Conservation (phyloP, 371 early-diverging fungal species). For the Fennellomyces sp. region DNA sequence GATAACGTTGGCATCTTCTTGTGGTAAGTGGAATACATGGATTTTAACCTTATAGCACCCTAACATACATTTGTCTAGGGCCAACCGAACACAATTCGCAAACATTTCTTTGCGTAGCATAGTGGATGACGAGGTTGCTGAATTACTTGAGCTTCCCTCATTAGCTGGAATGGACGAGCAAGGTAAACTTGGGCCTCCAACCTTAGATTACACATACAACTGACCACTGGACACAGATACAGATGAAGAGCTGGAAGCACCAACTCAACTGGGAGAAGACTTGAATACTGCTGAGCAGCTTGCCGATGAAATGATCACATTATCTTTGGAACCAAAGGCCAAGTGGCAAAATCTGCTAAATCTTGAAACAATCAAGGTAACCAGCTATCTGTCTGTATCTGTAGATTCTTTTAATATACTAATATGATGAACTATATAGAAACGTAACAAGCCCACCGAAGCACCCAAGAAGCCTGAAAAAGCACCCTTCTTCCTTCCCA, state of each 20-base stretch:
- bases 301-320: conserved; percentile 80
- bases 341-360: conserved; percentile 91
- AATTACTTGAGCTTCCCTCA: conserved; percentile 54
- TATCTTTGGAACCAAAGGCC: conserved; percentile 79
- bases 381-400: no score
- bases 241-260: conserved; percentile 27
- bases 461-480: conserved; percentile 87
- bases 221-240: conserved; percentile 14
- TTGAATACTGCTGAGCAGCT: conserved; percentile 64
- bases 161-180: conserved; percentile 39
- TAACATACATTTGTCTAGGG: conserved; percentile 23
- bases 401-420: no score
- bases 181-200: not conserved
- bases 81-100: conserved; percentile 78
- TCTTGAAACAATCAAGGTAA: conserved; percentile 87
- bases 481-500: conserved; percentile 93
- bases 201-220: no score
- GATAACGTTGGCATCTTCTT: conserved; percentile 89
- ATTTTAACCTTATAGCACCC: not conserved
- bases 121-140: conserved; percentile 59
- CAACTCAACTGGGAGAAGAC: conserved; percentile 9
- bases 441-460: conserved; percentile 90
- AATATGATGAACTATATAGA: conserved; percentile 38
- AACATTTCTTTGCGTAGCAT: conserved; percentile 69
- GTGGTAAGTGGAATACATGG: conserved; percentile 60